Percentiles rank a stretch among this genome's conserved stretches.
Conservation (phyloP, 2,329 filamentous ascomycete genomes). For the Fusarium sp. region DNA sequence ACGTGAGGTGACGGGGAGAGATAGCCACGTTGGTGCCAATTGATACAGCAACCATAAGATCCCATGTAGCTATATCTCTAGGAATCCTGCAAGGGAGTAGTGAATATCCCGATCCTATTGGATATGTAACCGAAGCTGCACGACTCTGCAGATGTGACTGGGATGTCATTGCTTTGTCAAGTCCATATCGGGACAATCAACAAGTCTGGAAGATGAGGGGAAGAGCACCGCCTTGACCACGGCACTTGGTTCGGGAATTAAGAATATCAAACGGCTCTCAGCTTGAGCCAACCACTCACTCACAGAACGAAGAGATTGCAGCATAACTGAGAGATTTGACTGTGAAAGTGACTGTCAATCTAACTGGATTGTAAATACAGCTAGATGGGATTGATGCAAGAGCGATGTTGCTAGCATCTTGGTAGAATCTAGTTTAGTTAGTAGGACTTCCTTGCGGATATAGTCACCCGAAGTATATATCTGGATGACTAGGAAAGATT, state of each 20-base stretch:
- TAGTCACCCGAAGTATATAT: no score
- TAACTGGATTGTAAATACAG: neutral
- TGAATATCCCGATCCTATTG: neutral
- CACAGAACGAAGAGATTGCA: neutral
- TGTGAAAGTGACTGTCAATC: neutral
- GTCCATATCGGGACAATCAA: neutral
- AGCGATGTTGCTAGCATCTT: neutral
- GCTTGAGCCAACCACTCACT: neutral
- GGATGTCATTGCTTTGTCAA: conserved; percentile 3
- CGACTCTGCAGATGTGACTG: neutral
- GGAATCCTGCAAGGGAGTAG: neutral
- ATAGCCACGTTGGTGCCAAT: no score
- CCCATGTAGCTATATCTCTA: neutral
- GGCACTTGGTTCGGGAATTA: conserved; percentile 14
- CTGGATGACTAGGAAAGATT: no score
- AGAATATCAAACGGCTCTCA: neutral
- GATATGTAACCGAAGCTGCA: neutral
- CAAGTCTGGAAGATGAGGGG: neutral
- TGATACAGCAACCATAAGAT: no score
- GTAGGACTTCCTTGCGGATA: neutral
- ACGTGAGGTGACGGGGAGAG: no score
- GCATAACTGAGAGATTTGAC: neutral
- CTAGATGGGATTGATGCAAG: neutral
- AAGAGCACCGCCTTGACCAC: neutral
- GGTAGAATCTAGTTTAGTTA: neutral